phyloP scores from a whole-genome alignment of 345 rosid species.

The Aethionema arabicum region DNA sequence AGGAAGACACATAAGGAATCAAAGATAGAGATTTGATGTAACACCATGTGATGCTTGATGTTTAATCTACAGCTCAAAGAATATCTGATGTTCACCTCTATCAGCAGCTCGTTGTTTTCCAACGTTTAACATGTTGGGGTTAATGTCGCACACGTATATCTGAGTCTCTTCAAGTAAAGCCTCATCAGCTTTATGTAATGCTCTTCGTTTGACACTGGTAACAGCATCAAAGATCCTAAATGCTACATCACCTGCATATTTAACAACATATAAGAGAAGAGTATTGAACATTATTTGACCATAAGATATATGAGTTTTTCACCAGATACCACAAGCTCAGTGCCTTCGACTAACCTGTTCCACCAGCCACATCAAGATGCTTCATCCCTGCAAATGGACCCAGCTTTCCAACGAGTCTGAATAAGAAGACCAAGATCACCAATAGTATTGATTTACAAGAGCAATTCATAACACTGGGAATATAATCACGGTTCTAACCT shows the following conservation, averaged over 20 bases:
- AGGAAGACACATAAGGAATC: not conserved
- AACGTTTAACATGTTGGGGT: slow-evolving; percentile 85
- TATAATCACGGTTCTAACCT: slow-evolving; percentile 45
- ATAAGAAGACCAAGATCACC: slow-evolving; percentile 13
- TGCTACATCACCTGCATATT: slow-evolving; percentile 85
- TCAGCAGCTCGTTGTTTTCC: slow-evolving; percentile 79
- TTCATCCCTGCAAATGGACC: slow-evolving; percentile 94
- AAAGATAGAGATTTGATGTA: slow-evolving; percentile 13
- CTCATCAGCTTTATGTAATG: slow-evolving; percentile 58
- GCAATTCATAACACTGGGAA: slow-evolving; percentile 9
- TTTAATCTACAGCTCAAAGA: not conserved
- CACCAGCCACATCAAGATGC: slow-evolving; percentile 99
- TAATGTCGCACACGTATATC: slow-evolving; percentile 88
- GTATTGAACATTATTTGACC: not conserved
- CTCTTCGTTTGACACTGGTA: slow-evolving; percentile 56
- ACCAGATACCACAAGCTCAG: not conserved
- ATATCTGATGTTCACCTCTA: slow-evolving; percentile 52
- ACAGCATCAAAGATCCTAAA: slow-evolving; percentile 73
- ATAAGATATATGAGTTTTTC: not conserved
- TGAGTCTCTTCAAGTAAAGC: slow-evolving; percentile 67
- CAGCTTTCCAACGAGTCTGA: slow-evolving; percentile 78
- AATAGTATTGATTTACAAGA: slow-evolving; percentile 4
- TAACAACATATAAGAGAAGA: slow-evolving; percentile 1
- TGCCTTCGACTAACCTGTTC: slow-evolving; percentile 56
- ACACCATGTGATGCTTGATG: not conserved